These are phyloP conservation scores for Leishmania lainsoni DNA, from an alignment of 208 protist species.

Conservation along the genomic window DNA sequence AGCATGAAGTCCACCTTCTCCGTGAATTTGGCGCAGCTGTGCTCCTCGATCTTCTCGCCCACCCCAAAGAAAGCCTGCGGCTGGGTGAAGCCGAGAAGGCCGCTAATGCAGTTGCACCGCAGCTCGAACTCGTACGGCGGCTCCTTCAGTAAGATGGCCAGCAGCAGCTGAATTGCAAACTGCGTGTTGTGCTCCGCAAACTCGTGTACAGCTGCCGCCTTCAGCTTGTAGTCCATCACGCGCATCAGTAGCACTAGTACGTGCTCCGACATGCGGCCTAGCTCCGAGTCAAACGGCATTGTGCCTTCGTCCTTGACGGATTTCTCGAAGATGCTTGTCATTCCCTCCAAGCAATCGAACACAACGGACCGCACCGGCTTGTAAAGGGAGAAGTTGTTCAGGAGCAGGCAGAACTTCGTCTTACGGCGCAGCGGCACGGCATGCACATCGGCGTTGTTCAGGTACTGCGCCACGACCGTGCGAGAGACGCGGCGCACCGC, in stretches of 20 bases:
- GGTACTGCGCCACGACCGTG: constrained; percentile 66
- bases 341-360: constrained; percentile 74
- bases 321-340: constrained; percentile 87
- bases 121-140: constrained; percentile 90
- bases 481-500: constrained; percentile 40
- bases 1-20: constrained; percentile 90
- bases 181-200: constrained; percentile 91
- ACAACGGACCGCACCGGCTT: constrained; percentile 64
- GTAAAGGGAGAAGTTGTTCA: constrained; percentile 91
- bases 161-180: constrained; percentile 91
- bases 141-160: constrained; percentile 91
- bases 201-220: constrained; percentile 86
- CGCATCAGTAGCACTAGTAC: constrained; percentile 92
- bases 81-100: constrained; percentile 88
- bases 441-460: constrained; percentile 76
- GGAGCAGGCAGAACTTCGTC: constrained; percentile 83
- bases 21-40: constrained; percentile 83
- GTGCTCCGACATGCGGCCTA: constrained; percentile 93
- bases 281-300: constrained; percentile 90
- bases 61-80: constrained; percentile 89
- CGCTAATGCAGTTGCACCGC: constrained; percentile 89
- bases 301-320: constrained; percentile 81
- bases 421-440: constrained; percentile 83
- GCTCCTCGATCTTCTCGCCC: constrained; percentile 68
- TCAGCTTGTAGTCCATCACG: constrained; percentile 87